Evolutionary conservation across 192 early-diverging fungal species (phyloP).

Genomic region (Backusella psychrophila): DNA sequence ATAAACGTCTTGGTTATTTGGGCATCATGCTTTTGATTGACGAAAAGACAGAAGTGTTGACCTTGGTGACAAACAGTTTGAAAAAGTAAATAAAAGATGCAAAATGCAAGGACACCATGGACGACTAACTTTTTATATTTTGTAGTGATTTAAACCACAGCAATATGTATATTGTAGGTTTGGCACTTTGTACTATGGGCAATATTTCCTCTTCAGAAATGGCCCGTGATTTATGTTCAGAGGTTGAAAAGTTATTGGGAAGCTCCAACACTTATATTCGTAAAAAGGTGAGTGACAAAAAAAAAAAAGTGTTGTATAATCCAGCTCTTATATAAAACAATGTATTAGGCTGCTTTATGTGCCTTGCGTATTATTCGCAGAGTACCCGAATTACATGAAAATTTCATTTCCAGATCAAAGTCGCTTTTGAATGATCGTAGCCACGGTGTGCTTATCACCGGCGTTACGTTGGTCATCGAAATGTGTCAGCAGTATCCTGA

Average conservation of each 20-base stretch:
- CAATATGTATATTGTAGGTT: slow-evolving; percentile 96
- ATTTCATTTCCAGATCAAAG: slow-evolving; percentile 74
- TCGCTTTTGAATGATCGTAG: slow-evolving; percentile 87
- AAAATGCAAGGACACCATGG: not conserved
- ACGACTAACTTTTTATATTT: not conserved
- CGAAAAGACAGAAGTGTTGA: slow-evolving; percentile 97
- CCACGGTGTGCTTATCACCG: slow-evolving; percentile 93
- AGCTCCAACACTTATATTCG: slow-evolving; percentile 92
- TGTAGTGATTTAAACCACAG: slow-evolving; percentile 89
- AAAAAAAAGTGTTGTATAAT: no score
- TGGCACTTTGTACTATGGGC: slow-evolving; percentile 94
- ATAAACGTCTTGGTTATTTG: slow-evolving; percentile 98
- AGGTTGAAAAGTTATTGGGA: slow-evolving; percentile 90
- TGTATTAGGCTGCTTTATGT: slow-evolving; percentile 78
- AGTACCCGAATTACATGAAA: slow-evolving; percentile 89
- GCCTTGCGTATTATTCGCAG: slow-evolving; percentile 90
- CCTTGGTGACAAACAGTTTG: slow-evolving; percentile 95
- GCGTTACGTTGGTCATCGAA: slow-evolving; percentile 84
- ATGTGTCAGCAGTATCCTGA: slow-evolving; percentile 77
- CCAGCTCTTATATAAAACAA: no score
- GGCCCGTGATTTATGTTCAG: slow-evolving; percentile 88
- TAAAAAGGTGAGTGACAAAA: slow-evolving; percentile 70
- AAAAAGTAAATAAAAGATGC: slow-evolving; percentile 70
- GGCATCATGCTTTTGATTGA: slow-evolving; percentile 97
- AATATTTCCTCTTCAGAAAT: slow-evolving; percentile 98